Conservation (phyloP, 1,284 basidiomycete species). For the Leccinum griseonigrum region DNA sequence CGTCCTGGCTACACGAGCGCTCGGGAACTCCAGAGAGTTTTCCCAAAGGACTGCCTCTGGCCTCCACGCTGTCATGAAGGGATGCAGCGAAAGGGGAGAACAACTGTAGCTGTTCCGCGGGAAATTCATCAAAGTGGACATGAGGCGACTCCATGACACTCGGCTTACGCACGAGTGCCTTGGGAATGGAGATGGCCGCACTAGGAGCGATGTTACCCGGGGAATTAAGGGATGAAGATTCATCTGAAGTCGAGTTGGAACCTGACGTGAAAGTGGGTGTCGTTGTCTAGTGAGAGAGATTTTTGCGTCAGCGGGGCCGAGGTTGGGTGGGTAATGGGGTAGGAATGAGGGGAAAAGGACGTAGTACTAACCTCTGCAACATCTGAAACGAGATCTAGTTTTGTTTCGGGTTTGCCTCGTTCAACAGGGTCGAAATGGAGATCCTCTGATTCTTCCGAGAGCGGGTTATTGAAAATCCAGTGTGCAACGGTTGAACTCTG, state of each 20-base stretch:
- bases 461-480: slow-evolving; percentile 64
- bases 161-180: slow-evolving; percentile 26
- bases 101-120: slow-evolving; percentile 28
- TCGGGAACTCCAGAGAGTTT: slow-evolving; percentile 12
- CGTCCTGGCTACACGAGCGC: slow-evolving; percentile 24
- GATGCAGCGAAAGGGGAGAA: slow-evolving; percentile 25
- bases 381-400: slow-evolving; percentile 11
- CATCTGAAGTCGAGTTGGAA: slow-evolving; percentile 33
- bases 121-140: slow-evolving; percentile 31
- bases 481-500: slow-evolving; percentile 54
- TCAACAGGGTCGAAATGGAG: slow-evolving; percentile 1
- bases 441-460: slow-evolving; percentile 52
- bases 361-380: slow-evolving; percentile 19
- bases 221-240: slow-evolving; percentile 30
- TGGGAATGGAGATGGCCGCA: slow-evolving; percentile 15
- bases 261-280: slow-evolving; percentile 28
- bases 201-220: slow-evolving; percentile 20
- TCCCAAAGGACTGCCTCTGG: not conserved
- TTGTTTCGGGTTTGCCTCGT: not conserved
- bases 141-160: slow-evolving; percentile 30
- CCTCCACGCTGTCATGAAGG: slow-evolving; percentile 3
- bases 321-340: not conserved
- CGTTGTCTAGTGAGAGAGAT: slow-evolving; percentile 18
- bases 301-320: slow-evolving; percentile 10
- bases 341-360: not conserved